Percentiles rank a stretch among this genome's conserved stretches.
Conservation (phyloP, 2,329 filamentous ascomycete species). For the Fusarium cyanostomum region DNA sequence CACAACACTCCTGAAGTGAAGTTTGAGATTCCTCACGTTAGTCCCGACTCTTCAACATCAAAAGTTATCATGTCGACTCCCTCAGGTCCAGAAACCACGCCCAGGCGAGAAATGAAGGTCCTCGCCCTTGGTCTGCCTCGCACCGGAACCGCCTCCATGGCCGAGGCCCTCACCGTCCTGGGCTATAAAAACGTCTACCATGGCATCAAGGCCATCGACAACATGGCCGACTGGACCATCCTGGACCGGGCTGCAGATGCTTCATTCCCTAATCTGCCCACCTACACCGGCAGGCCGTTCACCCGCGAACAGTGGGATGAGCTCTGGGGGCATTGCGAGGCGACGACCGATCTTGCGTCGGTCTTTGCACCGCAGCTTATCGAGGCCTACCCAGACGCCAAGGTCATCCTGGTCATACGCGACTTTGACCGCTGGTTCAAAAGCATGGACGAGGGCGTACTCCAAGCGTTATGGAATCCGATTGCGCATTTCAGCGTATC, state of each 20-base stretch:
- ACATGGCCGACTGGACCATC: slow-evolving; percentile 36
- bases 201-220: slow-evolving; percentile 38
- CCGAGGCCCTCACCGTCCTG: slow-evolving; percentile 44
- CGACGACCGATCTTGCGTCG: slow-evolving; percentile 43
- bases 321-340: slow-evolving; percentile 45
- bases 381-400: slow-evolving; percentile 46
- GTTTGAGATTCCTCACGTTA: too few relatives aligned
- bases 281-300: slow-evolving; percentile 42
- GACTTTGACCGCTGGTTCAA: slow-evolving; percentile 46
- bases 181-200: slow-evolving; percentile 50
- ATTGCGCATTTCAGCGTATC: slow-evolving; percentile 27
- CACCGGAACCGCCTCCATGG: slow-evolving; percentile 49
- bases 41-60: neutral
- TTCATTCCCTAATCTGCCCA: slow-evolving; percentile 38
- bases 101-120: slow-evolving; percentile 42
- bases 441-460: slow-evolving; percentile 45
- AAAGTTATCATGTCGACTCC: neutral
- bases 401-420: slow-evolving; percentile 46
- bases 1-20: too few relatives aligned
- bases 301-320: slow-evolving; percentile 47
- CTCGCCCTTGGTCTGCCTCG: slow-evolving; percentile 45
- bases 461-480: slow-evolving; percentile 38
- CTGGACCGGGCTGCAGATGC: slow-evolving; percentile 45
- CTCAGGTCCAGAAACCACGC: neutral
- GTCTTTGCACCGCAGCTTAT: slow-evolving; percentile 45